Percentiles rank a stretch among this genome's conserved stretches.
These are phyloP conservation scores for Orychophragmus violaceus DNA, from an alignment of 345 rosid species.

Conservation along the genomic window DNA sequence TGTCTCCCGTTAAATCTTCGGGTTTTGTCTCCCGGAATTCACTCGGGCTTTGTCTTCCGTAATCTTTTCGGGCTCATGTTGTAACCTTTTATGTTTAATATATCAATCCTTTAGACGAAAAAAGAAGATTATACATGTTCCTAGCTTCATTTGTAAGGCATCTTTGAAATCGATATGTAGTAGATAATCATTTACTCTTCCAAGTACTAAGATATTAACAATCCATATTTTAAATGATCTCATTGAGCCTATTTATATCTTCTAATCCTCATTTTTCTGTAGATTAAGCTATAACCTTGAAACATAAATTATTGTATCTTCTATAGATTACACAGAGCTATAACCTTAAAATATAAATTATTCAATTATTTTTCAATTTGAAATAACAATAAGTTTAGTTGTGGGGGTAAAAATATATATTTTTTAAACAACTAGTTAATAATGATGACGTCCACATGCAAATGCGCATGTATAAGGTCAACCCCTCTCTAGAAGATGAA, in stretches of 20 bases:
- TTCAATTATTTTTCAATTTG: background rate
- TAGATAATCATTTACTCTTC: constrained; percentile 1
- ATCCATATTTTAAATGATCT: background rate
- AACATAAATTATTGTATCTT: background rate
- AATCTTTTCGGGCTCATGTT: too few relatives aligned
- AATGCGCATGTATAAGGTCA: constrained; percentile 20
- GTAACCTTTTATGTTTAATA: too few relatives aligned
- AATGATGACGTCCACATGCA: constrained; percentile 24
- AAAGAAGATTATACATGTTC: too few relatives aligned
- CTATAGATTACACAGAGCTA: background rate
- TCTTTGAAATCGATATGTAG: background rate
- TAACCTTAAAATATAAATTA: background rate
- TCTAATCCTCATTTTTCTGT: background rate
- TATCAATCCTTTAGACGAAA: too few relatives aligned
- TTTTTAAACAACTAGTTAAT: background rate
- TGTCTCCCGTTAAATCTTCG: too few relatives aligned
- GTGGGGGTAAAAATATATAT: background rate
- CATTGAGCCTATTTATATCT: background rate
- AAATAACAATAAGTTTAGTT: background rate
- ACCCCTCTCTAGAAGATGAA: constrained; percentile 9
- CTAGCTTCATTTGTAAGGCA: constrained; percentile 25
- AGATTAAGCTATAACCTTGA: too few relatives aligned
- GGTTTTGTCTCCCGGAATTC: too few relatives aligned
- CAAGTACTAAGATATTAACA: background rate
- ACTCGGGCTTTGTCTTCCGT: too few relatives aligned